Percentiles rank a stretch among this genome's conserved stretches.
Conservation (phyloP, 1,139 yeast genomes). For the Pichia sp. region DNA sequence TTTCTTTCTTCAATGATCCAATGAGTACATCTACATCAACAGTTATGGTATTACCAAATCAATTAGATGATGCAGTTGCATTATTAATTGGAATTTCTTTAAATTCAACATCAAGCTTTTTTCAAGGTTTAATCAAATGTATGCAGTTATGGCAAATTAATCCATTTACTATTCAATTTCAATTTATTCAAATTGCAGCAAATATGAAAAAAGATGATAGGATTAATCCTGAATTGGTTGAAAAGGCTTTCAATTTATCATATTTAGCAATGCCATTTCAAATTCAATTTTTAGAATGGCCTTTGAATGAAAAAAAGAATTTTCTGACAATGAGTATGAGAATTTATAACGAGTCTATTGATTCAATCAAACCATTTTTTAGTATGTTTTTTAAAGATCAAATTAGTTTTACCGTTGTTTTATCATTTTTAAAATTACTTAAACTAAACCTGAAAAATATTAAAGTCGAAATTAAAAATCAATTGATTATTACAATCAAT, state of each 20-base stretch:
- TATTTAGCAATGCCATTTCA: slow-evolving; percentile 23
- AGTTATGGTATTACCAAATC: slow-evolving; percentile 11
- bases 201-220: background rate
- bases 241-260: slow-evolving; percentile 22
- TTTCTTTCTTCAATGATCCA: slow-evolving; percentile 4
- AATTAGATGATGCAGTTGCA: slow-evolving; percentile 9
- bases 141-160: slow-evolving; percentile 28
- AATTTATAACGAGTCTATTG: slow-evolving; percentile 18
- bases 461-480: slow-evolving; percentile 12
- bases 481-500: slow-evolving; percentile 7
- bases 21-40: background rate
- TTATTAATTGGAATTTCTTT: slow-evolving; percentile 15
- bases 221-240: slow-evolving; percentile 20
- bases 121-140: slow-evolving; percentile 24
- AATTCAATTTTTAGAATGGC: slow-evolving; percentile 25
- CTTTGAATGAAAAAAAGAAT: slow-evolving; percentile 15
- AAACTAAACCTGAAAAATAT: slow-evolving; percentile 19
- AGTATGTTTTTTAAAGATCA: slow-evolving; percentile 20
- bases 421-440: slow-evolving; percentile 18
- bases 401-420: slow-evolving; percentile 19
- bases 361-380: slow-evolving; percentile 9
- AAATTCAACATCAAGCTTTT: slow-evolving; percentile 20
- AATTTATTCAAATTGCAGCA: slow-evolving; percentile 11
- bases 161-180: slow-evolving; percentile 23
- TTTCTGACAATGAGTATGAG: slow-evolving; percentile 11